Percentiles rank a stretch among this genome's conserved stretches.
Evolutionary conservation across 495 filamentous ascomycete genomes (phyloP).

Genomic region (Aspergillus baeticus): DNA sequence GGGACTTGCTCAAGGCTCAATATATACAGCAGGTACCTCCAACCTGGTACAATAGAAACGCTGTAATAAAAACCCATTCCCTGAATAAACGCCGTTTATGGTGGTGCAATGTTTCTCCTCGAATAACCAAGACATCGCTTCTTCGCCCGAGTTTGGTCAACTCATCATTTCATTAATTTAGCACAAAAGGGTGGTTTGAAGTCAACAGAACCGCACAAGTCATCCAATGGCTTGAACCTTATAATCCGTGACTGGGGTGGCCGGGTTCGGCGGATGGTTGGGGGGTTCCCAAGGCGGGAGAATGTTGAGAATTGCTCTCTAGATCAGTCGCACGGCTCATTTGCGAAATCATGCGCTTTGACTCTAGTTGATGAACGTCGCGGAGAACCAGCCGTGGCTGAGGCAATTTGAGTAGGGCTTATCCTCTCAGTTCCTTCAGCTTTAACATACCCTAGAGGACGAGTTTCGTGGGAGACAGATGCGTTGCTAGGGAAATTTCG

Average conservation of each 20-base stretch:
- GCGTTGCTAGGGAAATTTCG: constrained; percentile 13
- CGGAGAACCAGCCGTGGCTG: not conserved
- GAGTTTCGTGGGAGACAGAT: constrained; percentile 1
- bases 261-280: not conserved
- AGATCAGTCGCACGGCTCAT: constrained; percentile 11
- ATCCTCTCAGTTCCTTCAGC: constrained; percentile 2
- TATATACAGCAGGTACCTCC: constrained; percentile 3
- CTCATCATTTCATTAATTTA: too few relatives aligned
- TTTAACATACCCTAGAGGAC: not conserved
- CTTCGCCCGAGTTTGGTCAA: too few relatives aligned
- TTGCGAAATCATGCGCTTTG: not conserved
- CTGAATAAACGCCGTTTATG: too few relatives aligned
- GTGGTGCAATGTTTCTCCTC: too few relatives aligned
- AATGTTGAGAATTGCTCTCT: constrained; percentile 16
- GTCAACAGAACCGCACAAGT: too few relatives aligned
- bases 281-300: constrained; percentile 4
- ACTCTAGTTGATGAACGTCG: not conserved
- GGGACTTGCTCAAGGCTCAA: not conserved
- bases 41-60: not conserved
- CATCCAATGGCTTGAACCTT: too few relatives aligned
- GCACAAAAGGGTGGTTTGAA: too few relatives aligned
- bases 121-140: too few relatives aligned
- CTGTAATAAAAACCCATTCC: not conserved
- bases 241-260: not conserved
- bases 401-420: constrained; percentile 1